These are phyloP conservation scores for Truncatella angustata DNA, from an alignment of 2,329 filamentous ascomycete species.

Conservation along the genomic window DNA sequence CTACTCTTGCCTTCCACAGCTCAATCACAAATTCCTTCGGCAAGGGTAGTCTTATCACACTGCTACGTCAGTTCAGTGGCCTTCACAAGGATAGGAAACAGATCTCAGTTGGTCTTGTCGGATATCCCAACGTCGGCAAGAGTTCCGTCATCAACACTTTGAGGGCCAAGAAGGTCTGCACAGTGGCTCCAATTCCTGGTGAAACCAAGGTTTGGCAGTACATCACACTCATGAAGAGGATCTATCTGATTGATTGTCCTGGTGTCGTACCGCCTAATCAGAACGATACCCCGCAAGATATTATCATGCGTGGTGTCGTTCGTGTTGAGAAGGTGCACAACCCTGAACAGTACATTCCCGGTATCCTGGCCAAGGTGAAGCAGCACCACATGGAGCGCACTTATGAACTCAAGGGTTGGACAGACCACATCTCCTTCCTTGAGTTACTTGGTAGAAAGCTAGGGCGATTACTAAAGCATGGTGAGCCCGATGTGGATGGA, in stretches of 20 bases:
- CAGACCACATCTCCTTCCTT: conserved; percentile 76
- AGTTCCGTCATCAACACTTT: conserved; percentile 97
- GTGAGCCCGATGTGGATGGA: conserved; percentile 92
- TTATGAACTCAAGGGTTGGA: conserved; percentile 82
- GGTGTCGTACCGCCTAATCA: conserved; percentile 91
- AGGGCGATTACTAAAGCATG: conserved; percentile 82
- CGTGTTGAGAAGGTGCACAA: conserved; percentile 95
- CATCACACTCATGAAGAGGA: conserved; percentile 68
- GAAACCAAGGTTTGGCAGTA: conserved; percentile 99
- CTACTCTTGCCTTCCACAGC: conserved; percentile 91
- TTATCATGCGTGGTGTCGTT: conserved; percentile 86
- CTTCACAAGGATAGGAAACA: conserved; percentile 91
- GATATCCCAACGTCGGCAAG: conserved; percentile 92
- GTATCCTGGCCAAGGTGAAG: conserved; percentile 77
- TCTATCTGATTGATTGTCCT: conserved; percentile 92
- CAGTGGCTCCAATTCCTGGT: conserved; percentile 88
- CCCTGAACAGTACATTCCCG: conserved; percentile 91
- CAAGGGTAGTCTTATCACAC: conserved; percentile 88
- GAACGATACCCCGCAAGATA: conserved; percentile 80
- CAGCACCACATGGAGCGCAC: conserved; percentile 87
- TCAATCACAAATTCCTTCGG: conserved; percentile 95
- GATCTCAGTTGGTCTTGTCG: conserved; percentile 84
- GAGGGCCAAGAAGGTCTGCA: conserved; percentile 91
- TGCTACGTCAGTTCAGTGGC: conserved; percentile 88
- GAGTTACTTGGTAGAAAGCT: conserved; percentile 84